Evolutionary conservation across 306 rosid genomes (phyloP).

Genomic region (Delonix regia): DNA sequence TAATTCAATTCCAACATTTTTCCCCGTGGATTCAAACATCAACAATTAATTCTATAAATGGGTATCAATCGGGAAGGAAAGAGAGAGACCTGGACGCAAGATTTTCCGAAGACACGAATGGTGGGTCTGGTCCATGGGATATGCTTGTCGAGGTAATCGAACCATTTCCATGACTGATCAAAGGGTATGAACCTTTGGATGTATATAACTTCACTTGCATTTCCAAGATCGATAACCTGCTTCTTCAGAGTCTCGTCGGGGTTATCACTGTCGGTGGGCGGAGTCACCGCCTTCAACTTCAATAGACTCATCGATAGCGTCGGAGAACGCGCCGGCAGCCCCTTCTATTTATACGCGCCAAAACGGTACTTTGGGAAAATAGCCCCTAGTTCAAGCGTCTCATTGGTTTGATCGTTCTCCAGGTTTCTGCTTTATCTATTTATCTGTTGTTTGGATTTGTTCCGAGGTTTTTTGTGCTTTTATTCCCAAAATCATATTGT

Average conservation of each 20-base stretch:
- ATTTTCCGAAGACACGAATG: slow-evolving; percentile 77
- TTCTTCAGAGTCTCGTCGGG: slow-evolving; percentile 42
- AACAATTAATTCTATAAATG: neutral
- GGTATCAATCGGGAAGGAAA: neutral
- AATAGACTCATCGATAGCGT: slow-evolving; percentile 46
- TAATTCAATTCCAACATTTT: neutral
- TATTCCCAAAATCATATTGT: too few species aligned
- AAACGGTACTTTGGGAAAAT: too few species aligned
- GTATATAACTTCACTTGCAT: slow-evolving; percentile 76
- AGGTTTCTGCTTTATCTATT: too few species aligned
- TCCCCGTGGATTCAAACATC: neutral
- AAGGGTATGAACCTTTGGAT: slow-evolving; percentile 56
- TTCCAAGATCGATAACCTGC: slow-evolving; percentile 63
- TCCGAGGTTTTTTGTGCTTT: too few species aligned
- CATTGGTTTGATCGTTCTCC: too few species aligned
- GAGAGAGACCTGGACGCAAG: slow-evolving; percentile 67
- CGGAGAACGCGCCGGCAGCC: neutral
- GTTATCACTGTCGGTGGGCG: slow-evolving; percentile 1
- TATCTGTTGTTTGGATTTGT: too few species aligned
- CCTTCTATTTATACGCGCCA: neutral
- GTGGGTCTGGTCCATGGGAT: slow-evolving; percentile 93
- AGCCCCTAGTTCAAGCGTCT: too few species aligned
- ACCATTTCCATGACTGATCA: slow-evolving; percentile 76
- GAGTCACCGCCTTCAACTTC: slow-evolving; percentile 51
- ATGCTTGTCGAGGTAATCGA: slow-evolving; percentile 62